These are phyloP conservation scores for Penicillium sclerotigenum DNA, from an alignment of 2,329 filamentous ascomycete species.

Conservation along the genomic window DNA sequence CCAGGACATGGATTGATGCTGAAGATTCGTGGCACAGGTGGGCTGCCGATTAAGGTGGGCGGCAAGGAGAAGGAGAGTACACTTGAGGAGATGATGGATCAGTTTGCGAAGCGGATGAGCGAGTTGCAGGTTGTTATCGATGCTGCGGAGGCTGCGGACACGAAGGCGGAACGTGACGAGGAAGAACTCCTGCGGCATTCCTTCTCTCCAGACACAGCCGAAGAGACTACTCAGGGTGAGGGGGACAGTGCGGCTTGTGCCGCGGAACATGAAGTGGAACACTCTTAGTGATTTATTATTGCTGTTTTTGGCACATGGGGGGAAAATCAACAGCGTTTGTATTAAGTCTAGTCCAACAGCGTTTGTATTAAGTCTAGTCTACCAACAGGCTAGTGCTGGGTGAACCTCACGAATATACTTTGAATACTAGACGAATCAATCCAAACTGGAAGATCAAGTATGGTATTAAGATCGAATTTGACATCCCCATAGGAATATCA, in stretches of 20 bases:
- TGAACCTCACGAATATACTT: neutral
- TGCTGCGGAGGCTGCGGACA: conserved; percentile 20
- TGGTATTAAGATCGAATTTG: conserved; percentile 7
- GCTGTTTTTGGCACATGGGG: neutral
- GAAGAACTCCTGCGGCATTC: neutral
- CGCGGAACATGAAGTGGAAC: neutral
- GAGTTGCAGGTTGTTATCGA: conserved; percentile 46
- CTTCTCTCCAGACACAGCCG: neutral
- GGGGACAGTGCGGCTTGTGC: neutral
- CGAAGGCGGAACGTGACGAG: neutral
- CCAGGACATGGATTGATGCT: conserved; percentile 49
- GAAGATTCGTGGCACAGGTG: conserved; percentile 43
- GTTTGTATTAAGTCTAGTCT: neutral
- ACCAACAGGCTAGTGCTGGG: neutral
- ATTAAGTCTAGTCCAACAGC: neutral
- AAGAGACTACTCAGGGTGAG: neutral
- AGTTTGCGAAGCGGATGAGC: conserved; percentile 44
- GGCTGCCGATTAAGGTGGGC: conserved; percentile 22
- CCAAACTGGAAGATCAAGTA: neutral
- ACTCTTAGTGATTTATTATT: neutral
- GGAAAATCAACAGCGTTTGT: neutral
- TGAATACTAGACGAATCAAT: neutral
- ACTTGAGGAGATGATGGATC: conserved; percentile 48
- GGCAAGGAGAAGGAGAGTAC: conserved; percentile 24
- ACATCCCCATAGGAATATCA: neutral